These are phyloP conservation scores for Alternaria sp. DNA, from an alignment of 2,329 filamentous ascomycete species.

Conservation along the genomic window DNA sequence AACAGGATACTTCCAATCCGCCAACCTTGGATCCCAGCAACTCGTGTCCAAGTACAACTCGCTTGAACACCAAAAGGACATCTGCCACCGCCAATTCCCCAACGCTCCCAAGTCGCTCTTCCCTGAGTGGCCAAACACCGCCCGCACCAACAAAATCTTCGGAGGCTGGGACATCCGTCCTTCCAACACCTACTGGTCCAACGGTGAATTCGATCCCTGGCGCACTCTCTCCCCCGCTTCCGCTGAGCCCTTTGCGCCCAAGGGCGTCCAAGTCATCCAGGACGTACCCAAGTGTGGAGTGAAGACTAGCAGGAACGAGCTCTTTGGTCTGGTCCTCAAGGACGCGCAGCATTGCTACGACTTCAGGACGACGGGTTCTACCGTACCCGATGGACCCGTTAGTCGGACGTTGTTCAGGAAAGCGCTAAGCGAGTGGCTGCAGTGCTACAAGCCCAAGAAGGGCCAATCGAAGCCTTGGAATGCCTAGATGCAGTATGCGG, in stretches of 20 bases:
- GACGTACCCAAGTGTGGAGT: conserved; percentile 46
- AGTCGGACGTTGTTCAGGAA: conserved; percentile 48
- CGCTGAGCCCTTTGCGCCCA: conserved; percentile 50
- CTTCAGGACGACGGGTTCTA: conserved; percentile 41
- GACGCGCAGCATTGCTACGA: conserved; percentile 60
- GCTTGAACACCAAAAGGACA: conserved; percentile 51
- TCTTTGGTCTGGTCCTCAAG: conserved; percentile 57
- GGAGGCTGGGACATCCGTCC: conserved; percentile 61
- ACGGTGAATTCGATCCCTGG: conserved; percentile 62
- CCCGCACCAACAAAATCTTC: conserved; percentile 51
- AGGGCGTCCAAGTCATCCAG: conserved; percentile 7
- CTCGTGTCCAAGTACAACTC: conserved; percentile 57
- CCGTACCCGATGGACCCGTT: conserved; percentile 39
- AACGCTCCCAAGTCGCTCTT: conserved; percentile 49
- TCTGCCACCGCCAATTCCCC: conserved; percentile 59
- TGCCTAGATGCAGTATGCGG: neutral
- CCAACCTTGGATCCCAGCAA: conserved; percentile 56
- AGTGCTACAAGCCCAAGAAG: conserved; percentile 47
- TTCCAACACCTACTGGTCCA: conserved; percentile 59
- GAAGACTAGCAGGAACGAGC: conserved; percentile 39
- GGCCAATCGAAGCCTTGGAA: conserved; percentile 9
- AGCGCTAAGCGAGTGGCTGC: conserved; percentile 56
- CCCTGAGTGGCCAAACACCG: conserved; percentile 49
- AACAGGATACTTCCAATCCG: conserved; percentile 54
- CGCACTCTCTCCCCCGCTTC: conserved; percentile 55